These are phyloP conservation scores for Tirmania nivea DNA, from an alignment of 495 filamentous ascomycete genomes.

Conservation along the genomic window DNA sequence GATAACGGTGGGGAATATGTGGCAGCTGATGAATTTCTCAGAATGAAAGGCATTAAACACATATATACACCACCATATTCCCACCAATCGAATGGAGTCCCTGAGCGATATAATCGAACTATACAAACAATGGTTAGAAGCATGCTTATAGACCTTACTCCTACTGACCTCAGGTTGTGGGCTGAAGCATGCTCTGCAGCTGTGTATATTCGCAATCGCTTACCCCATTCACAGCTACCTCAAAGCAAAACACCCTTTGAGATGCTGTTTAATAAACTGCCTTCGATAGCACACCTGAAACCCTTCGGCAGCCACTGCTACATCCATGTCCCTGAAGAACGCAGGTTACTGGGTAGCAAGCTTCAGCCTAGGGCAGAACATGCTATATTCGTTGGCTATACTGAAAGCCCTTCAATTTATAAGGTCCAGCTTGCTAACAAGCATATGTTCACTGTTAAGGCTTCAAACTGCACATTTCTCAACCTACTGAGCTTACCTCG, in stretches of 20 bases:
- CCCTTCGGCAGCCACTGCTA: not conserved
- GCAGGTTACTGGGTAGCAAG: not conserved
- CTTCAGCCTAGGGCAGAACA: not conserved
- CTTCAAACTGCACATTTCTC: too few relatives aligned
- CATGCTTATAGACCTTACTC: not conserved
- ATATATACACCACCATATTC: too few relatives aligned
- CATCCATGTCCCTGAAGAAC: not conserved
- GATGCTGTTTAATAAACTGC: too few relatives aligned
- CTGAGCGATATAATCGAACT: not conserved
- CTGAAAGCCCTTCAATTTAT: not conserved
- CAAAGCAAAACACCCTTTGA: not conserved
- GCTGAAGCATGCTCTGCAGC: not conserved
- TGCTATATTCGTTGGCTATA: not conserved
- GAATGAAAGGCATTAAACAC: not conserved
- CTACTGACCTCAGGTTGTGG: not conserved
- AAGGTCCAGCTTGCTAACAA: too few relatives aligned
- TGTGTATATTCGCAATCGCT: not conserved
- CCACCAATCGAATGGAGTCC: not conserved
- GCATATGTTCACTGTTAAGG: too few relatives aligned
- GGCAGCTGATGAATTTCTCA: not conserved
- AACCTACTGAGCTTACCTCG: too few relatives aligned
- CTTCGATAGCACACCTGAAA: too few relatives aligned
- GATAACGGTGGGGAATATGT: constrained; percentile 1
- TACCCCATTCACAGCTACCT: not conserved
- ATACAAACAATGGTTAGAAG: not conserved